Base-by-base conservation (phyloP, 129 eudicot species). In the Gnaphalium uliginosum region DNA sequence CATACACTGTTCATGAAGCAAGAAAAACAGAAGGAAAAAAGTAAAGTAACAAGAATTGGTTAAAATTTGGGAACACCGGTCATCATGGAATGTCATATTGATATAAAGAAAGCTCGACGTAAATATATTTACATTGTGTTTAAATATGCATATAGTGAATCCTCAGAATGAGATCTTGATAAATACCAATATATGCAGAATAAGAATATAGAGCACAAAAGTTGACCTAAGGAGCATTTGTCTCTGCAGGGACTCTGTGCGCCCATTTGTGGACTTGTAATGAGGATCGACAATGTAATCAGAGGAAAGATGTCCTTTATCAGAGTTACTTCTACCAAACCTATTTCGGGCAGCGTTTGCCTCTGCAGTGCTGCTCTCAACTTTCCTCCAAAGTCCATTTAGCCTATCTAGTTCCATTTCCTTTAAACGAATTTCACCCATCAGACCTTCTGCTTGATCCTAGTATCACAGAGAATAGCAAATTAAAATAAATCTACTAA, bases 401-500 rank as follows among this genome's bases (percentile, higher is more conserved):
- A 94, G 68, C 54, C 85, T 87, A 64, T 90, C 96, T 51, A 94
- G 83, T 73, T 90, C 98, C 86, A 84, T 87, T 81, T 94, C 98
- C 83, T 89, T 88, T 69, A 70, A 15, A 87, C 84, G 97, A 35
- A 90, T 89, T 80, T 94, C 98, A 79, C 78, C 68, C 30, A 79
- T 86, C 37, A 94, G 86, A 27, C 93, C 91, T 79, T 90, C 98
- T 22, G 98, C 98, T 81, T 94, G 98, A 51, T 87, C 89, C 98
- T 94, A 59, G 6, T 66, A 61, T 30, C 77, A 70, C 24, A 62
- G 14, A 78, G 39, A 27, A 51, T 4, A 71, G 53, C 13, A 69
- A 35, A 68, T 59, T 32, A 60, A 11, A 21, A 43, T 24, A 25
- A 8, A 0, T 41, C 4, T 26, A 17, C 22, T 18, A 59, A 11